Base-by-base conservation (phyloP, 176 grass and related monocot genomes). In the Ensete ventricosum region DNA sequence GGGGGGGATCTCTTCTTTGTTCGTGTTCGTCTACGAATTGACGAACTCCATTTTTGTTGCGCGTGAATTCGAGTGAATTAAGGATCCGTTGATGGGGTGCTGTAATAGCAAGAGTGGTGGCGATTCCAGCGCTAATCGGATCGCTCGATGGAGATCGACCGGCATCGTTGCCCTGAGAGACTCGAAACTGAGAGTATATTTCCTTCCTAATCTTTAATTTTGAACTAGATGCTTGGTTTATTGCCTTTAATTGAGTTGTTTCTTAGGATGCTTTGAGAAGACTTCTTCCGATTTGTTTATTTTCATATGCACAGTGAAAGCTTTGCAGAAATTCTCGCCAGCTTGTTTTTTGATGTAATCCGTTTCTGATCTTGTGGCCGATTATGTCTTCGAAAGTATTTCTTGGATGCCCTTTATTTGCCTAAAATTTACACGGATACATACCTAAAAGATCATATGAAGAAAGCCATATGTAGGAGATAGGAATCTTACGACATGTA, bases 141-240 rank as follows among this genome's bases (percentile, higher is more conserved):
- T 73, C 85, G 62, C 76, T 49, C 81, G 88, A 50, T 93, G 94
- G 94, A 74, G 86, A 71, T 93, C 90, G 69, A 97, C 88, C 53
- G 94, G 94, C 67, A 97, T 97, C 85, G 88, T 89, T 79, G 94
- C 85, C 60, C 82, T 97, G 63, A 79, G 90, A 58, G 93, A 97
- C 85, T 84, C 82, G 50, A 97, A 84, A 59, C 81, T 97, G 87
- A 97, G 88, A 90, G 93, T 92, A 76, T 62, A 27, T 55, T 9
- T 14, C 17, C 19, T 64, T 52, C 48, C 66, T 52, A 59, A 27
- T 49, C 34, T 13, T 54, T 8, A 43, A 1, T 66, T 75, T 73
- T 50, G 23, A 11, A 50, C 60, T 62, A 64, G 65, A 79, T 80
- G 25, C 65, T 50, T 5, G 60, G 14, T 52, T n/a, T 64, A 69